Evolutionary conservation across 768 basidiomycete species (phyloP).

Genomic region (Kwoniella europaea): DNA sequence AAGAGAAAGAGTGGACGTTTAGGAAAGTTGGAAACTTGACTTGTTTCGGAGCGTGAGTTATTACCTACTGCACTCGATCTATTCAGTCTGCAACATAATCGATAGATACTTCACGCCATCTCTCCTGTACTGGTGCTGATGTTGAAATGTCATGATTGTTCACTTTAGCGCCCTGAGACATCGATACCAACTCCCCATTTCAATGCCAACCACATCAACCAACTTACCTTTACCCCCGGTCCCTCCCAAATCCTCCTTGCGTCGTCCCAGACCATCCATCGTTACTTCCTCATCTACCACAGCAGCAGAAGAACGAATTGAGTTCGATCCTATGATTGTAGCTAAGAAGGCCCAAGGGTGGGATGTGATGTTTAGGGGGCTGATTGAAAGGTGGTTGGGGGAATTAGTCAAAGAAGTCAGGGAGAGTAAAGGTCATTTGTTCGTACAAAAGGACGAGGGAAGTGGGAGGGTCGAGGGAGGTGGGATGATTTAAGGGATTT

Average conservation of each 20-base stretch:
- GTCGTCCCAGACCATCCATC: constrained; percentile 16
- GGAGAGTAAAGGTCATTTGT: constrained; percentile 3
- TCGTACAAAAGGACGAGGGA: too few relatives aligned
- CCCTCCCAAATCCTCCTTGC: neutral
- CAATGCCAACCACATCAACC: constrained; percentile 5
- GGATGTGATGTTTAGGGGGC: constrained; percentile 39
- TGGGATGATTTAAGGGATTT: neutral
- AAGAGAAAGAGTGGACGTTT: constrained; percentile 55
- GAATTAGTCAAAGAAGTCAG: constrained; percentile 34
- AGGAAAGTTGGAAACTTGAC: constrained; percentile 51
- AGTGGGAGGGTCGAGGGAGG: neutral
- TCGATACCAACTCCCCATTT: constrained; percentile 46
- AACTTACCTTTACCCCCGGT: constrained; percentile 7
- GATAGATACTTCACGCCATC: neutral
- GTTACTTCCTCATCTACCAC: neutral
- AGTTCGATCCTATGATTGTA: constrained; percentile 50
- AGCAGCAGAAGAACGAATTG: constrained; percentile 21
- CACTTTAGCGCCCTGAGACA: constrained; percentile 44
- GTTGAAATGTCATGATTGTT: neutral
- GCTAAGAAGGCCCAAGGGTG: constrained; percentile 49
- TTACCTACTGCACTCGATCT: neutral
- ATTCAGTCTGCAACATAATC: neutral
- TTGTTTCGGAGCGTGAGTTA: constrained; percentile 55
- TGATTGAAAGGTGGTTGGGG: constrained; percentile 42
- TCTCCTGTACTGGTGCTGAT: neutral